phyloP scores from a whole-genome alignment of 2,329 filamentous ascomycete species.

The Phyllosticta ampelicida region DNA sequence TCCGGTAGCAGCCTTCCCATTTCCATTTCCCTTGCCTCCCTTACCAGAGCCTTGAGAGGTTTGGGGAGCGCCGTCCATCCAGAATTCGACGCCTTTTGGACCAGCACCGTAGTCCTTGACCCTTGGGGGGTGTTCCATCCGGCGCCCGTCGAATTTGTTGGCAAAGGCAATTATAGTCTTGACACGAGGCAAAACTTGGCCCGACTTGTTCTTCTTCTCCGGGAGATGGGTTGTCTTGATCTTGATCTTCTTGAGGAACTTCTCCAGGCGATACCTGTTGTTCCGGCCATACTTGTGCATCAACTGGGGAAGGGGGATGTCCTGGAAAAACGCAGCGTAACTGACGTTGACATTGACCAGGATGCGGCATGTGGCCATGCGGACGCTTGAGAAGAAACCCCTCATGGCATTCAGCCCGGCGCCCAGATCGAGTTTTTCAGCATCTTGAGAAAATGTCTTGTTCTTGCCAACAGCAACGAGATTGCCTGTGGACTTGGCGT shows the following conservation, averaged over 20 bases:
- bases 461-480: constrained; percentile 38
- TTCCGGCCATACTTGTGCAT: constrained; percentile 18
- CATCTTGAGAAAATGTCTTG: constrained; percentile 19
- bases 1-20: background rate
- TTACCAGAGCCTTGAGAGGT: background rate
- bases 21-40: background rate
- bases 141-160: constrained; percentile 23
- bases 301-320: constrained; percentile 28
- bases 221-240: constrained; percentile 31
- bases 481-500: constrained; percentile 30
- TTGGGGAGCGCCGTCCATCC: constrained; percentile 1
- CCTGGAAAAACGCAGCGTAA: constrained; percentile 47
- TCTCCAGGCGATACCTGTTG: constrained; percentile 15
- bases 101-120: constrained; percentile 10
- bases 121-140: constrained; percentile 14
- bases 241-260: constrained; percentile 29
- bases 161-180: constrained; percentile 31
- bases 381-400: constrained; percentile 52
- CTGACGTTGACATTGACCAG: constrained; percentile 55
- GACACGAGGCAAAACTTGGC: constrained; percentile 23
- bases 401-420: constrained; percentile 46
- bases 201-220: constrained; percentile 22
- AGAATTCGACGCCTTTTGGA: constrained; percentile 4
- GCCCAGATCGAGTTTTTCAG: constrained; percentile 26
- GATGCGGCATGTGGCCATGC: constrained; percentile 46